Percentiles rank a stretch among this genome's conserved stretches.
phyloP scores from a whole-genome alignment of 2,329 filamentous ascomycete genomes.

The Calonectria henricotiae region DNA sequence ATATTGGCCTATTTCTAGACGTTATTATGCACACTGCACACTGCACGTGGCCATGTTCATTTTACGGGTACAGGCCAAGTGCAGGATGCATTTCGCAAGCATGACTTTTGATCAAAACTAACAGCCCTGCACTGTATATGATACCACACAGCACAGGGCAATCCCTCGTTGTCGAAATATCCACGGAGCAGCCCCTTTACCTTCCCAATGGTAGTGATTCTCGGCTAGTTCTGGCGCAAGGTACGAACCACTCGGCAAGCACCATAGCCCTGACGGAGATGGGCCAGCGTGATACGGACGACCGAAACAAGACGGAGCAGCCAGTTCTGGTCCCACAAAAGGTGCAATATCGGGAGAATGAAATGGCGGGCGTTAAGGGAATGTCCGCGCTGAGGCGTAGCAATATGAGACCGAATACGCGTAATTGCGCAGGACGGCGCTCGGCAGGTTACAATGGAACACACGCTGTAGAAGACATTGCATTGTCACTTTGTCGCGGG shows the following conservation, averaged over 20 bases:
- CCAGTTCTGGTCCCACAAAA: not conserved
- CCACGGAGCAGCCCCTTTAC: slow-evolving; percentile 31
- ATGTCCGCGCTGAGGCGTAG: not conserved
- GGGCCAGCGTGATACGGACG: slow-evolving; percentile 3
- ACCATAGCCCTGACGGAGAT: not conserved
- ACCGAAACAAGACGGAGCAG: slow-evolving; percentile 2
- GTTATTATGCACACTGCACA: not conserved
- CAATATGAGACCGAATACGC: not conserved
- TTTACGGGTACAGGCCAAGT: not conserved
- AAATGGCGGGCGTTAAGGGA: not conserved
- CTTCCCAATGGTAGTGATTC: slow-evolving; percentile 23
- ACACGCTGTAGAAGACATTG: not conserved
- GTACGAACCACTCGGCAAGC: slow-evolving; percentile 7
- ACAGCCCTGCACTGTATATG: slow-evolving; percentile 25
- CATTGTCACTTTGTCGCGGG: slow-evolving; percentile 14
- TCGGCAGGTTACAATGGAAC: not conserved
- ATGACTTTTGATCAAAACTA: not conserved
- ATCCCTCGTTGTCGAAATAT: slow-evolving; percentile 32
- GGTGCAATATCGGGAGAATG: not conserved
- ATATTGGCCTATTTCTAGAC: not conserved
- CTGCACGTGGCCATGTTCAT: not conserved
- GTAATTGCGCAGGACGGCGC: not conserved
- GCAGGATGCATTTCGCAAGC: not conserved
- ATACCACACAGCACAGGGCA: slow-evolving; percentile 29
- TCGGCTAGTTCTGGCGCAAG: not conserved